Evolutionary conservation across 805 yeast species (phyloP).

Genomic region (Candida dendrica): DNA sequence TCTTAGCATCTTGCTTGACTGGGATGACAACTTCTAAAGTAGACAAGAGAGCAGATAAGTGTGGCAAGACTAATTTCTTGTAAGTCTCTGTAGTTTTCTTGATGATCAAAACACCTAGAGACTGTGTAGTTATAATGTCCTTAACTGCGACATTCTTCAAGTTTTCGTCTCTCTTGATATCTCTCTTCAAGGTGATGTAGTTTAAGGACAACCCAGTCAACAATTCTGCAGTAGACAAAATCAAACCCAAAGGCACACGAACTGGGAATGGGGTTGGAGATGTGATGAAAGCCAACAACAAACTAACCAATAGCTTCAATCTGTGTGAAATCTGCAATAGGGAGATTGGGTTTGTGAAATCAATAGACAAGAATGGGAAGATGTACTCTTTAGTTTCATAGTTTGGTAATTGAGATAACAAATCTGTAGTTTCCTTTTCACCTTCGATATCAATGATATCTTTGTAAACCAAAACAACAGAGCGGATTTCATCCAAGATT

Average conservation of each 20-base stretch:
- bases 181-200: conserved; percentile 49
- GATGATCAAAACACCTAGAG: conserved; percentile 37
- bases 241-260: conserved; percentile 55
- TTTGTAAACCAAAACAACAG: conserved; percentile 48
- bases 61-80: conserved; percentile 35
- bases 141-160: conserved; percentile 36
- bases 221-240: conserved; percentile 46
- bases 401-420: conserved; percentile 35
- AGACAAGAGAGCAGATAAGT: conserved; percentile 41
- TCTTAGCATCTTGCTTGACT: conserved; percentile 32
- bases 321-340: conserved; percentile 46
- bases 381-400: conserved; percentile 20
- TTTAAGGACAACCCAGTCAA: conserved; percentile 47
- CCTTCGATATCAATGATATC: conserved; percentile 51
- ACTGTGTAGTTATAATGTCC: conserved; percentile 38
- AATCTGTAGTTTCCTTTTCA: conserved; percentile 40
- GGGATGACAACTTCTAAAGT: conserved; percentile 56
- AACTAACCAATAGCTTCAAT: conserved; percentile 35
- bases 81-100: conserved; percentile 18
- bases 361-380: conserved; percentile 48
- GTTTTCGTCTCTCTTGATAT: conserved; percentile 45
- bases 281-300: conserved; percentile 39
- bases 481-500: conserved; percentile 45
- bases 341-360: conserved; percentile 48
- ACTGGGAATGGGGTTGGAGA: conserved; percentile 50